Base-by-base conservation (phyloP, 2,329 filamentous ascomycete species). In the Triangularia verruculosa region DNA sequence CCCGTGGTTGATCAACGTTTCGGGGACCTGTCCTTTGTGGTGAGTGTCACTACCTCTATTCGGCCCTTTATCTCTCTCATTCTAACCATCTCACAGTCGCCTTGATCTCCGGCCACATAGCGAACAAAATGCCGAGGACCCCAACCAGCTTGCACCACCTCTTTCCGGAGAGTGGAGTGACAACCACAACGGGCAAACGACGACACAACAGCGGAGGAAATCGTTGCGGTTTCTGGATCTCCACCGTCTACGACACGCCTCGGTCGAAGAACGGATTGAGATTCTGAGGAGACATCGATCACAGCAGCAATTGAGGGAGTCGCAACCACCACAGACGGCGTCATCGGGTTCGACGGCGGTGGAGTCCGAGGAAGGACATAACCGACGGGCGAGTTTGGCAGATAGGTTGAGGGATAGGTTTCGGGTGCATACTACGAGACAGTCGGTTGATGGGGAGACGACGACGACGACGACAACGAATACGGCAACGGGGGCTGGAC, bases 1-100 rank as follows among this genome's bases (percentile, higher is more conserved):
- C 69, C 88, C 87, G 3, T 90, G 88, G 88, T 77, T 90, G 52
- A 78, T 90, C 65, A 88, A 90, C 62, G 83, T 90, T 11, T 89
- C 87, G 11, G 87, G 88, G 64, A 90, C 87, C 28, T 90, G 87
- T 73, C 87, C 87, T 17, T 73, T 90, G 64, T 90, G 87, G 87
- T 89, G 78, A 79, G 85, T 57, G 32, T 47, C 12, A n/a, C 53
- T 32, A 17, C 20, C 27, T 32, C 22, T 24, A 15, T 11, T 9
- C 30, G n/a, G 25, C n/a, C 12, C 43, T 27, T 47, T n/a, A 55
- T 34, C 12, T 22, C 3, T 22, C 51, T 32, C n/a, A 52, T 67
- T 71, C 64, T 9, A 20, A 61, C 8, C 22, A 34, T 17, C 25
- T 13, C 9, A 66, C 57, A 86, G 84, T 66, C 84, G 84, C 59